Evolutionary conservation across 192 early-diverging fungal species (phyloP).

Genomic region (Obelidium mucronatum): DNA sequence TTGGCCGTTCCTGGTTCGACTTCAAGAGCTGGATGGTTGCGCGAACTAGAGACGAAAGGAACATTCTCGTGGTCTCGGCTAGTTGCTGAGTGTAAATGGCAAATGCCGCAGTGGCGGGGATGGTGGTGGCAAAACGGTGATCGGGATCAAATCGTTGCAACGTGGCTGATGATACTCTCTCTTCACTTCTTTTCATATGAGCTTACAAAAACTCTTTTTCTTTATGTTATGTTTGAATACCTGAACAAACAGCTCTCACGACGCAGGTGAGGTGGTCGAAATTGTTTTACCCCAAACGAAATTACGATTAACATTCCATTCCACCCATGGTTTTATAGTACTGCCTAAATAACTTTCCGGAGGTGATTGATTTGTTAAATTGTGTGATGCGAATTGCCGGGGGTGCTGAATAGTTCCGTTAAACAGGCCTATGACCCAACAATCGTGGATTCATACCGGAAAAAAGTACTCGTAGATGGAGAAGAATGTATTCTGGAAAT

Average conservation of each 20-base stretch:
- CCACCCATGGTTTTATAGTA: constrained; percentile 23
- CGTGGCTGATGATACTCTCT: not conserved
- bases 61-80: too few relatives aligned
- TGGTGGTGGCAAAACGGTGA: too few relatives aligned
- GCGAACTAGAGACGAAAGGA: too few relatives aligned
- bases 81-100: too few relatives aligned
- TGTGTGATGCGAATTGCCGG: too few relatives aligned
- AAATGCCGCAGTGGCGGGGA: too few relatives aligned
- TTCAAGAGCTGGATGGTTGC: too few relatives aligned
- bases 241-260: not conserved
- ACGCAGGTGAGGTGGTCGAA: not conserved
- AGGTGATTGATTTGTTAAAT: not conserved
- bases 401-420: not conserved
- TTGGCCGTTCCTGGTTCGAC: too few relatives aligned
- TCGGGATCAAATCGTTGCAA: not conserved
- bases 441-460: constrained; percentile 97
- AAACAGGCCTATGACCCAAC: constrained; percentile 84
- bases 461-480: constrained; percentile 92
- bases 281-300: too few relatives aligned
- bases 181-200: not conserved
- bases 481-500: constrained; percentile 88
- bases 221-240: not conserved
- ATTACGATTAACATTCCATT: too few relatives aligned
- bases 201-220: not conserved
- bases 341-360: constrained; percentile 55